phyloP scores from a whole-genome alignment of 768 basidiomycete genomes.

The Lactarius sanguifluus region DNA sequence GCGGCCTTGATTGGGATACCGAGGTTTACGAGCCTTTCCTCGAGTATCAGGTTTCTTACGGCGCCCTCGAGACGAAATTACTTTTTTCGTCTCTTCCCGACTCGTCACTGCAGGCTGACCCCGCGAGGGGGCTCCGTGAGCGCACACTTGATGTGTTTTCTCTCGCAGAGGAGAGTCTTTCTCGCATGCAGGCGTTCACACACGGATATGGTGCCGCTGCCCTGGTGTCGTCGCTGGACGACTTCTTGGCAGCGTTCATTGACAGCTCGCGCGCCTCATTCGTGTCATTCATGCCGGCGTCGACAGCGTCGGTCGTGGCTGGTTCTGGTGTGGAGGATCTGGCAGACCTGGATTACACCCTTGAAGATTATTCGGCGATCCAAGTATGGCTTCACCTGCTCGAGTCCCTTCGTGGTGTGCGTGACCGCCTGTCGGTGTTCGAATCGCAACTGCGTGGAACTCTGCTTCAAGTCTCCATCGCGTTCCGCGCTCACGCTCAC shows the following conservation, averaged over 20 bases:
- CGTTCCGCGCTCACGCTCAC: slow-evolving; percentile 55
- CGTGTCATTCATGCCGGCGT: slow-evolving; percentile 28
- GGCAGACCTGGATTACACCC: slow-evolving; percentile 76
- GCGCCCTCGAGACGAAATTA: slow-evolving; percentile 67
- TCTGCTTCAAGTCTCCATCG: slow-evolving; percentile 57
- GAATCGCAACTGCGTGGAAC: slow-evolving; percentile 65
- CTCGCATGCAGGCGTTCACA: slow-evolving; percentile 75
- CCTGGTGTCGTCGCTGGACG: slow-evolving; percentile 72
- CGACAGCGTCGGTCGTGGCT: slow-evolving; percentile 38
- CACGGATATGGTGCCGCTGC: slow-evolving; percentile 83
- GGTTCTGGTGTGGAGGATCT: slow-evolving; percentile 51
- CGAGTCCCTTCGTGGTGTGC: slow-evolving; percentile 71
- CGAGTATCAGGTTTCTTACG: slow-evolving; percentile 86
- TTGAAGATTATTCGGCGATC: slow-evolving; percentile 86
- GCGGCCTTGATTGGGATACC: slow-evolving; percentile 73
- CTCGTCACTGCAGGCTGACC: slow-evolving; percentile 43
- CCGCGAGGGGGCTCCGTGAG: slow-evolving; percentile 70
- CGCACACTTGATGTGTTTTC: slow-evolving; percentile 71
- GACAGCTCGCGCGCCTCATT: slow-evolving; percentile 47
- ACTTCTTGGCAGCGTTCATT: slow-evolving; percentile 69
- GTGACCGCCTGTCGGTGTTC: slow-evolving; percentile 64
- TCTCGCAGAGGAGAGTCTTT: slow-evolving; percentile 76
- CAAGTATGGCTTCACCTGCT: slow-evolving; percentile 82
- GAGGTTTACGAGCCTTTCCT: slow-evolving; percentile 93
- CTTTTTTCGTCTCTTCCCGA: slow-evolving; percentile 59